A percentile compares a stretch with the other conserved stretches of the same genome.
Evolutionary conservation across 116 monocot genomes (phyloP).

Genomic region (Trichopus zeylanicus): DNA sequence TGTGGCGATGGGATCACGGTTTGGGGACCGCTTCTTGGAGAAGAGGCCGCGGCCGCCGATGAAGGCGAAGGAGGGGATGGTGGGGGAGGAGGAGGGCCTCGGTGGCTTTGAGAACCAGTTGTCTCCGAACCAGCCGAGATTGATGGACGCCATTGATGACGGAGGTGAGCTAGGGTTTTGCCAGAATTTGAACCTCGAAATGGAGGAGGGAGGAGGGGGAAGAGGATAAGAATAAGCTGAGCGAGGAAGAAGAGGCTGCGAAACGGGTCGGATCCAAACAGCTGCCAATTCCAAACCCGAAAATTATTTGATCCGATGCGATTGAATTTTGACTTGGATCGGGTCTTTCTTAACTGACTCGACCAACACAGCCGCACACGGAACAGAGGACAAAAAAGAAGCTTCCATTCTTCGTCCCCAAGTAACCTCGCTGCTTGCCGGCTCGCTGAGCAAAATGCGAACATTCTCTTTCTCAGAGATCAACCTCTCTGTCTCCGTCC

Average conservation of each 20-base stretch:
- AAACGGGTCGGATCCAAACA: too few species aligned
- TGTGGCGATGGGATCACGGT: neutral
- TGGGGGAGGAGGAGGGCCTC: conserved; percentile 17
- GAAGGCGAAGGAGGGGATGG: conserved; percentile 58
- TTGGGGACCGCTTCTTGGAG: conserved; percentile 14
- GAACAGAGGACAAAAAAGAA: too few species aligned
- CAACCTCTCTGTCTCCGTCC: conserved; percentile 58
- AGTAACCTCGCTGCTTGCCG: conserved; percentile 37
- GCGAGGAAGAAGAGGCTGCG: neutral
- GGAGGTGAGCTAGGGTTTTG: too few species aligned
- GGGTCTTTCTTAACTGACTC: too few species aligned
- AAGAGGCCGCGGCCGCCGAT: conserved; percentile 43
- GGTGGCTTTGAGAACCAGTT: conserved; percentile 60
- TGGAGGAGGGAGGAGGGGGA: neutral
- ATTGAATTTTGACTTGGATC: too few species aligned
- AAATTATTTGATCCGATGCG: too few species aligned
- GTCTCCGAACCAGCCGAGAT: conserved; percentile 58
- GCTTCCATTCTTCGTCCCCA: too few species aligned
- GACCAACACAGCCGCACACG: too few species aligned
- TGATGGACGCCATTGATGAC: conserved; percentile 63
- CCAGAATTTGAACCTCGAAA: neutral
- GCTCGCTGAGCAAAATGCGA: conserved; percentile 34
- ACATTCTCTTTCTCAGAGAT: conserved; percentile 9
- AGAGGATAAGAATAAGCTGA: neutral
- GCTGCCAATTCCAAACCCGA: too few species aligned